Evolutionary conservation across 257 asterid species (phyloP), one percentile per base, ranked within the genome.

Genomic region (Petrea volubilis): DNA sequence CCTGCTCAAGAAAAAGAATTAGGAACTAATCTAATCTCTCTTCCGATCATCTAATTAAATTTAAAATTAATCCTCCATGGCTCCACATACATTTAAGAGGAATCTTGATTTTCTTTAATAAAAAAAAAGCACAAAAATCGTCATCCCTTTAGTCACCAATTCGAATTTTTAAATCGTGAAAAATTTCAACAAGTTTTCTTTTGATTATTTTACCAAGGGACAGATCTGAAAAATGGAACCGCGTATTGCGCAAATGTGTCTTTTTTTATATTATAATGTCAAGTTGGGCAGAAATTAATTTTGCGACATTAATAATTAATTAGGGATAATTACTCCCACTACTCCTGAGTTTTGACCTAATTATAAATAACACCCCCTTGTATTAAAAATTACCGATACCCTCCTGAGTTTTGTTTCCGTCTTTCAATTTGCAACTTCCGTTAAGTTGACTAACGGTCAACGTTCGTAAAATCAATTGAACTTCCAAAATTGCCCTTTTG

Each of bases 61-160:
- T 10, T 2, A 60, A n/a, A 60, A 41, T 5, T 18, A 25, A 13
- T 1, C 0, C 6, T 47, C 52, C 65, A 12, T 53, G 74, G 65
- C 38, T 57, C 58, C 69, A 78, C 77, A 63, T 62, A 55, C 56
- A 51, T 18, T 21, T 11, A 65, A 46, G 21, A 2, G 12, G 57
- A 51, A 60, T 76, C 36, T 62, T 71, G 33, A 52, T 60, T 64
- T 67, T 40, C 47, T 47, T 58, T 12, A 38, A 8, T 38, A 38
- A 24, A 18, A 46, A 61, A 50, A 36, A 23, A 38, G 64, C 53
- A 12, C 55, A 18, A 24, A 59, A 38, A 41, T 12, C 75, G 80
- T 81, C 83, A 79, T 44, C 6, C 64, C 17, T 74, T 66, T 2
- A 23, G 83, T 79, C 85, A 84, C 73, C 72, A 10, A 49, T 10